These are phyloP conservation scores for Neurospora sp. DNA, from an alignment of 495 filamentous ascomycete genomes.

Conservation along the genomic window DNA sequence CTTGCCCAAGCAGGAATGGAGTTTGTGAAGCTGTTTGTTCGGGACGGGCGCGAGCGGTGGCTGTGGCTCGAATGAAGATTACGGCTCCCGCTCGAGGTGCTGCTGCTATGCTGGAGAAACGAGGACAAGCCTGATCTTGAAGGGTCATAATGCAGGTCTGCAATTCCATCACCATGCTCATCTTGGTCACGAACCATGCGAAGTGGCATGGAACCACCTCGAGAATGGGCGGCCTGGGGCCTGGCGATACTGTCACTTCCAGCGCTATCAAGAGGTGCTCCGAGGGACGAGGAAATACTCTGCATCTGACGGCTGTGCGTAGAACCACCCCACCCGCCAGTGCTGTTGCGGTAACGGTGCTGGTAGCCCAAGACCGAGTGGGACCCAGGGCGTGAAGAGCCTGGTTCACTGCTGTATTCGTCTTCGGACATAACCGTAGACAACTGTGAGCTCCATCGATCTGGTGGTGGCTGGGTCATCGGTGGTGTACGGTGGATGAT, in stretches of 20 bases:
- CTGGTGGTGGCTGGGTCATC: conserved; percentile 28
- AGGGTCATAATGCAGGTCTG: conserved; percentile 38
- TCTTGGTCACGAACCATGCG: conserved; percentile 40
- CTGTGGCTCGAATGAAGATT: conserved; percentile 38
- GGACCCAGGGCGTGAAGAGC: conserved; percentile 34
- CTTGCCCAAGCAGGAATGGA: conserved; percentile 58
- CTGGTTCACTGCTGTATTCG: conserved; percentile 32
- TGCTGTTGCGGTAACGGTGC: conserved; percentile 26
- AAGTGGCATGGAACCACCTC: conserved; percentile 20
- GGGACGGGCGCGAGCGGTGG: conserved; percentile 17
- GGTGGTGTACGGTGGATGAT: conserved; percentile 14
- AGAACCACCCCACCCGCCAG: conserved; percentile 23
- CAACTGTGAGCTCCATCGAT: conserved; percentile 65
- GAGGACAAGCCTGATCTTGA: conserved; percentile 36
- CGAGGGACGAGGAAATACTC: conserved; percentile 43
- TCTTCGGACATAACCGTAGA: conserved; percentile 64
- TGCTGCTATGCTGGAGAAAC: conserved; percentile 27
- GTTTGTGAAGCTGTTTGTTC: conserved; percentile 44
- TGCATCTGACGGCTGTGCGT: conserved; percentile 39
- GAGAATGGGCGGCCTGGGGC: conserved; percentile 23
- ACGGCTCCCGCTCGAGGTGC: conserved; percentile 25
- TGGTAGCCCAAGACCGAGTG: conserved; percentile 23
- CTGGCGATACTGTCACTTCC: conserved; percentile 32
- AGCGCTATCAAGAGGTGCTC: conserved; percentile 25
- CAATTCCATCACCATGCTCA: conserved; percentile 45